These are phyloP conservation scores for Paramecium primaurelia DNA, from an alignment of 73 alveolate genomes.

Conservation along the genomic window DNA sequence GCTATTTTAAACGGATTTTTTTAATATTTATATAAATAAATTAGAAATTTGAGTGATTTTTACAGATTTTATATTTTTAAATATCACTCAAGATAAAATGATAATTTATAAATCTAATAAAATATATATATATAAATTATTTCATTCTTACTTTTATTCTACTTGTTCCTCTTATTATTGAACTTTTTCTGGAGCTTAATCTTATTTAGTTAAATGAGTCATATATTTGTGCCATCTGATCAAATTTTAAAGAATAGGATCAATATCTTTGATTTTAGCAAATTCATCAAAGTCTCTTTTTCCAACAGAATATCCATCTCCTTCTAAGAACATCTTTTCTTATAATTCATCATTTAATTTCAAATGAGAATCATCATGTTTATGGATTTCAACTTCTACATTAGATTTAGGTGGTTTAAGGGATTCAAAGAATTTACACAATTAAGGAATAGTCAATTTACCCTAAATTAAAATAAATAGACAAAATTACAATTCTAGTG, in stretches of 20 bases:
- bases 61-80: no score
- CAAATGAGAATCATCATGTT: constrained; percentile 61
- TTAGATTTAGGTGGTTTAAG: constrained; percentile 73
- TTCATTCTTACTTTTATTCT: background rate
- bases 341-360: constrained; percentile 65
- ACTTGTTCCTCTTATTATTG: background rate
- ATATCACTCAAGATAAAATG: background rate
- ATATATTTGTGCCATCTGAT: constrained; percentile 38
- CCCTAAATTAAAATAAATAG: constrained; percentile 16
- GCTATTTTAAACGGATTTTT: no score
- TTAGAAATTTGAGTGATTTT: no score
- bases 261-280: constrained; percentile 15
- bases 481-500: constrained; percentile 78
- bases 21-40: no score
- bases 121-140: background rate
- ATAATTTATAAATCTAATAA: background rate
- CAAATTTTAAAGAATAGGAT: constrained; percentile 7
- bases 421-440: constrained; percentile 54
- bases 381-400: constrained; percentile 65
- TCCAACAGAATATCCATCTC: constrained; percentile 53
- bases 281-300: constrained; percentile 46
- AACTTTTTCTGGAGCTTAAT: background rate
- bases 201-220: background rate
- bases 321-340: constrained; percentile 56
- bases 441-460: constrained; percentile 49